Evolutionary conservation across 140 eudicot species (phyloP).

Genomic region (Anethum foeniculum): DNA sequence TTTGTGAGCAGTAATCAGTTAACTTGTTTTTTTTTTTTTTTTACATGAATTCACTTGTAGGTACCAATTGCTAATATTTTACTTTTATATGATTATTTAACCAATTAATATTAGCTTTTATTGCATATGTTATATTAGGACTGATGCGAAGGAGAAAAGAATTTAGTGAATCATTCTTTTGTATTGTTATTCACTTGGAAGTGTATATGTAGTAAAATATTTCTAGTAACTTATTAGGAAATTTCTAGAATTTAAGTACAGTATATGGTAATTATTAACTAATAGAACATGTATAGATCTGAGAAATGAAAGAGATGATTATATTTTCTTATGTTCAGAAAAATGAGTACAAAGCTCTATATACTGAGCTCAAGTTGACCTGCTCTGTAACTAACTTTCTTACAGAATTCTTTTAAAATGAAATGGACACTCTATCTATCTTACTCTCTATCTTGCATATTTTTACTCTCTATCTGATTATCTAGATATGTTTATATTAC

Average conservation of each 20-base stretch:
- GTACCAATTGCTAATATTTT: background rate
- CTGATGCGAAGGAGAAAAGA: background rate
- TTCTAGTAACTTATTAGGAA: background rate
- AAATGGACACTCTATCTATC: too few species aligned
- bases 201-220: background rate
- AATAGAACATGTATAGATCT: too few species aligned
- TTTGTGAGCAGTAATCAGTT: background rate
- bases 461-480: background rate
- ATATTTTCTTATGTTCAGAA: too few species aligned
- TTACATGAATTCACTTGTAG: background rate
- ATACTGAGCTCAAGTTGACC: too few species aligned
- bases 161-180: background rate
- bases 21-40: background rate
- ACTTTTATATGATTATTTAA: background rate
- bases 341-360: too few species aligned
- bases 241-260: background rate
- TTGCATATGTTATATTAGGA: background rate
- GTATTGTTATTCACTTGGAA: background rate
- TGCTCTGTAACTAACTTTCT: too few species aligned
- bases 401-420: too few species aligned
- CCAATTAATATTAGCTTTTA: background rate
- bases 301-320: too few species aligned
- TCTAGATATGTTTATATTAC: background rate
- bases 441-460: background rate
- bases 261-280: background rate